Conservation (phyloP, 139 green algal genomes). For the Haematococcus lacustris region DNA sequence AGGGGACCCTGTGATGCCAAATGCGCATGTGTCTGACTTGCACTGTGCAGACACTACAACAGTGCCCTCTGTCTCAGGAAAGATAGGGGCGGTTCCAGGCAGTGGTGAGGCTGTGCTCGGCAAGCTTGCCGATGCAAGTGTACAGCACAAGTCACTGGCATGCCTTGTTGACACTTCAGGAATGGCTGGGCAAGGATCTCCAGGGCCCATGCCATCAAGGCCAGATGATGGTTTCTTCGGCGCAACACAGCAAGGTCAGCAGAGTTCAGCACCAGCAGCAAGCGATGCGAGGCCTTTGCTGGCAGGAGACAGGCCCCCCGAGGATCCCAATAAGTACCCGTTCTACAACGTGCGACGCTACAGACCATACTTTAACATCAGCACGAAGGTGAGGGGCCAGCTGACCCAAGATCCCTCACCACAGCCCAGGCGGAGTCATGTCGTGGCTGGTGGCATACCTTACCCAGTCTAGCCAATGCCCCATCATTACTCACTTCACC, state of each 20-base stretch:
- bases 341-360: slow-evolving; percentile 74
- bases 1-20: background rate
- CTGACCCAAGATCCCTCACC: too few species aligned
- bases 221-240: background rate
- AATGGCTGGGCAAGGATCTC: background rate
- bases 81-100: background rate
- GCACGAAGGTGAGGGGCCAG: slow-evolving; percentile 53
- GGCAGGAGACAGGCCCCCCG: background rate
- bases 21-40: background rate
- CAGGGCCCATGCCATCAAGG: background rate
- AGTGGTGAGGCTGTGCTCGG: too few species aligned
- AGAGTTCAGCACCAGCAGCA: background rate
- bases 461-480: too few species aligned
- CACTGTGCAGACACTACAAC: slow-evolving; percentile 2
- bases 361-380: slow-evolving; percentile 72
- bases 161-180: background rate
- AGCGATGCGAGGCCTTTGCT: slow-evolving; percentile 5
- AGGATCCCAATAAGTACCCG: slow-evolving; percentile 33
- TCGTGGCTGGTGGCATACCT: too few species aligned
- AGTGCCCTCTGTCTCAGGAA: background rate
- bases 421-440: too few species aligned
- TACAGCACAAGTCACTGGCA: background rate
- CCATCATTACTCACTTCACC: too few species aligned
- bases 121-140: background rate
- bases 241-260: background rate